Evolutionary conservation across 1,139 yeast species (phyloP).

Genomic region (Kodamaea sp.): DNA sequence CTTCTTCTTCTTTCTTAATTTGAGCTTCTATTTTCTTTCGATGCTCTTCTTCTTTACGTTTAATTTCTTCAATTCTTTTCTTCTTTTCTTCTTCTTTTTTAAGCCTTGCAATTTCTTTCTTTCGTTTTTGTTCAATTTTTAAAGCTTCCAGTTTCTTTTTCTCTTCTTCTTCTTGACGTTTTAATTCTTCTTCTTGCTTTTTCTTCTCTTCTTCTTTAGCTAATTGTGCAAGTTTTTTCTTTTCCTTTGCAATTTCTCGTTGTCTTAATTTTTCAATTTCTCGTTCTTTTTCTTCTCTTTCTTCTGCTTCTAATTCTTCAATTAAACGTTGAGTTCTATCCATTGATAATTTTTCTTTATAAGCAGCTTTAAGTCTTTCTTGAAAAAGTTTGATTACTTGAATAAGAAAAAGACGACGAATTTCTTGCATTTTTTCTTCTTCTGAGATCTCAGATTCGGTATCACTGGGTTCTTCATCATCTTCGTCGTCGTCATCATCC

Average conservation of each 20-base stretch:
- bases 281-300: conserved; percentile 60
- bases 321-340: conserved; percentile 69
- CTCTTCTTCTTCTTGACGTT: conserved; percentile 34
- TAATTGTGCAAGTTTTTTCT: conserved; percentile 62
- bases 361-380: conserved; percentile 65
- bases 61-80: conserved; percentile 37
- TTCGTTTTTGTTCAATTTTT: conserved; percentile 42
- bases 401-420: conserved; percentile 70
- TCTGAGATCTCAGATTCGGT: conserved; percentile 50
- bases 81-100: conserved; percentile 55
- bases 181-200: conserved; percentile 54
- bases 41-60: conserved; percentile 47
- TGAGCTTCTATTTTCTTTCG: conserved; percentile 44
- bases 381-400: conserved; percentile 74
- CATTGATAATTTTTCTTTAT: conserved; percentile 68
- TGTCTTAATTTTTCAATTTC: conserved; percentile 70
- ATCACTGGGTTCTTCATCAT: conserved; percentile 26
- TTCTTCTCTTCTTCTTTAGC: conserved; percentile 75
- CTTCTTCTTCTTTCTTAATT: conserved; percentile 48
- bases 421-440: conserved; percentile 68
- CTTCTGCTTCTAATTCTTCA: conserved; percentile 79
- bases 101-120: conserved; percentile 47
- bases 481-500: conserved; percentile 28
- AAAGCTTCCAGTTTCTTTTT: conserved; percentile 34
- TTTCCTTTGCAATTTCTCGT: conserved; percentile 75